Evolutionary conservation across 148 eudicot species (phyloP), one percentile per base, ranked within the genome.

Genomic region (Rhododendron williamsianum): DNA sequence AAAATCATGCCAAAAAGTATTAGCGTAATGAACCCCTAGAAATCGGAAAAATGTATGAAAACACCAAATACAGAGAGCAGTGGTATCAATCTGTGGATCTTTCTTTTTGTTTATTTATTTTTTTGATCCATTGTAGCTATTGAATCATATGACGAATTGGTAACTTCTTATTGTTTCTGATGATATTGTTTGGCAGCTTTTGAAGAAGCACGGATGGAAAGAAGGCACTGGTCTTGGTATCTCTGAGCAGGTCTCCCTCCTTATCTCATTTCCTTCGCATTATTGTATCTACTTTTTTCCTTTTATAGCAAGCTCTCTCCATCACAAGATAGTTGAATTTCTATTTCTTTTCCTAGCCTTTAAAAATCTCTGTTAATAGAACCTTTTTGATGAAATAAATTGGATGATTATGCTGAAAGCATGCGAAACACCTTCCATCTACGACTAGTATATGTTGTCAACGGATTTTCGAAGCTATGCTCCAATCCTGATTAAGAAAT

Each of bases 191-290:
- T 63, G 9, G 5, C 78, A 83, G 85, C 85, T 83, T 48, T 56
- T 83, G 85, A 83, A 83, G 85, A 83, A 83, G 45, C 85, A 83
- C 0, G 85, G 85, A 27, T 83, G 85, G 85, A 83, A 71, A 38
- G 85, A 83, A 83, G 85, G 85, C 58, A 83, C 85, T 6, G 85
- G 85, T 25, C 78, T 83, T 46, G 85, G 85, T 83, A 48, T 83
- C 78, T 71, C 78, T 33, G 78, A 83, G 63, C 85, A 83, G 85
- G 85, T 83, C 19, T 72, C 49, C 13, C 30, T 81, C 72, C 23
- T 25, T 35, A 18, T 80, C 35, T 27, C n/a, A 13, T 80, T 80
- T 6, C 19, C 36, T 49, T 52, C 3, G 1, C 13, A 6, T 80
- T 30, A 51, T 80, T 49, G 5, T 58, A 52, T 52, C n/a, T 52